Base-by-base conservation (phyloP, 257 asterid genomes). In the Solanum lycopersicoides region DNA sequence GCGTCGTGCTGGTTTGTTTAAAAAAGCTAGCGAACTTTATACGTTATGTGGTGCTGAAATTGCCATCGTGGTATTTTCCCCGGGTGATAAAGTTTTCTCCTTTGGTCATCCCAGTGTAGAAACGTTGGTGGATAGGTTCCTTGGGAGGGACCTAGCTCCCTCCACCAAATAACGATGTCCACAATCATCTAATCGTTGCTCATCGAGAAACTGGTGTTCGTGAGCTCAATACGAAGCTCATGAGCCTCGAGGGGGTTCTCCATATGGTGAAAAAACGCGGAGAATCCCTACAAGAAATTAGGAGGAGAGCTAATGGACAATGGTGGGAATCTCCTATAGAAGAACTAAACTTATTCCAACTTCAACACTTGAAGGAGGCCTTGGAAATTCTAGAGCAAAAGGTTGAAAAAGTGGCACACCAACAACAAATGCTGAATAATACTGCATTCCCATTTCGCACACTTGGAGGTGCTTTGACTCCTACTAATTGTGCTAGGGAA, bases 11-110 rank as follows among this genome's bases (percentile, higher is more conserved):
- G 97, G 98, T 37, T 90, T 95, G 0, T 95, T 94, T 93, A 95
- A 95, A 35, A 93, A 95, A 65, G 97, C 96, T 0, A 94, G 96
- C 23, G 98, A 94, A 84, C 94, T 95, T 4, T 95, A 96, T 89
- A 91, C 93, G 0, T 79, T 95, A 0, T 94, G 94, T n/a, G 96
- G 92, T 0, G 93, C 88, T 0, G 92, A 94, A 21, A 90, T 91
- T 1, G 92, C 91, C 56, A 82, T 94, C 12, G 87, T 95, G 4
- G 93, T 94, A 35, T 94, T 94, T 71, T 94, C 98, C 0, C 95
- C 95, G 0, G 94, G 93, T 3, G 50, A 90, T 39, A 93, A 93
- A 59, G 91, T 87, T 3, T 92, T 89, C 84, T 90, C 94, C 9
- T 95, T 93, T 42, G 98, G 95, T 50, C 95, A 94, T 88, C 98